Percentiles rank a stretch among this genome's conserved stretches.
phyloP scores from a whole-genome alignment of 805 yeast genomes.

The Kregervanrija fluxuum region DNA sequence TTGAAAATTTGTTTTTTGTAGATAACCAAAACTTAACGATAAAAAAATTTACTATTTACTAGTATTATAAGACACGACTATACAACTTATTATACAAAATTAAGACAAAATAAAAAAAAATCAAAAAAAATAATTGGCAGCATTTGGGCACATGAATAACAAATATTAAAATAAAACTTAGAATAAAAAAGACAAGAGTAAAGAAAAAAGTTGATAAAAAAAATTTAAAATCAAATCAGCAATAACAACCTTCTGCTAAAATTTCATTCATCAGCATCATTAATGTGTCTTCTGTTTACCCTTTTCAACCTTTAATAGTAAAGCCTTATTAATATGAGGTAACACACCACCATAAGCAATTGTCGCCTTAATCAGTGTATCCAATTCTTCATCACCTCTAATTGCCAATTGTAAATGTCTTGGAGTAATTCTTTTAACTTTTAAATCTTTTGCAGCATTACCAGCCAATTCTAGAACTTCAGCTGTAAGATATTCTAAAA shows the following conservation, averaged over 20 bases:
- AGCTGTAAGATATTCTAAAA: slow-evolving; percentile 91
- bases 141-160: background rate
- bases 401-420: slow-evolving; percentile 95
- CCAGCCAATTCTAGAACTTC: slow-evolving; percentile 97
- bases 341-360: slow-evolving; percentile 98
- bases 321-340: slow-evolving; percentile 85
- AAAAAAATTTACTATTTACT: too few relatives aligned
- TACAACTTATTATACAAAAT: slow-evolving; percentile 7
- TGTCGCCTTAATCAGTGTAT: slow-evolving; percentile 87
- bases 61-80: background rate
- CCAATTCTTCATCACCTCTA: slow-evolving; percentile 97
- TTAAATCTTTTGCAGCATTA: slow-evolving; percentile 94
- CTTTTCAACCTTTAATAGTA: slow-evolving; percentile 70
- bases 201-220: slow-evolving; percentile 1
- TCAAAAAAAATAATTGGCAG: background rate
- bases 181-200: background rate
- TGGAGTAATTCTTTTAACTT: slow-evolving; percentile 95
- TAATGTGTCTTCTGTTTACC: slow-evolving; percentile 26
- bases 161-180: too few relatives aligned
- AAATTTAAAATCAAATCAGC: background rate
- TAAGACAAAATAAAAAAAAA: background rate
- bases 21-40: too few relatives aligned
- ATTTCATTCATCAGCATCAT: background rate
- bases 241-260: background rate
- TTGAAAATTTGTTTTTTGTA: too few relatives aligned